A percentile compares a stretch with the other conserved stretches of the same genome.
These are phyloP conservation scores for Ophiocordyceps camponoti-saundersi DNA, from an alignment of 2,329 filamentous ascomycete species.

Conservation along the genomic window DNA sequence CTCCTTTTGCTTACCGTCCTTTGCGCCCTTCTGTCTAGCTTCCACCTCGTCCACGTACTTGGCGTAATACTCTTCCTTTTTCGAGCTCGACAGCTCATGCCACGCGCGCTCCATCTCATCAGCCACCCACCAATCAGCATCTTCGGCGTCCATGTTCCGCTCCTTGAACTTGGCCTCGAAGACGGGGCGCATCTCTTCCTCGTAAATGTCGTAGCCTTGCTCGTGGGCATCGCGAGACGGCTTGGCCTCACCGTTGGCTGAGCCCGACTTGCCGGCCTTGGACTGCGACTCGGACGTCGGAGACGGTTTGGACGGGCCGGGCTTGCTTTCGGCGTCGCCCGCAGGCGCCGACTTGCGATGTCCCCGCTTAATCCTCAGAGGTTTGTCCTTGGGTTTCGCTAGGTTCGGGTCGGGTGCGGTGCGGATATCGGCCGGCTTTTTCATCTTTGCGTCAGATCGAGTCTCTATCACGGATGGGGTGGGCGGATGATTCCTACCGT, in stretches of 20 bases:
- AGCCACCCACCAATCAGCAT: slow-evolving; percentile 7
- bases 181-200: slow-evolving; percentile 27
- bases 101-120: slow-evolving; percentile 37
- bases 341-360: slow-evolving; percentile 42
- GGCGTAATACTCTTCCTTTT: slow-evolving; percentile 30
- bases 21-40: slow-evolving; percentile 9
- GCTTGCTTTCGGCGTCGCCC: slow-evolving; percentile 23
- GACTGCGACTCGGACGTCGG: slow-evolving; percentile 30
- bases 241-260: slow-evolving; percentile 23
- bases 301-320: slow-evolving; percentile 22
- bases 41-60: slow-evolving; percentile 11
- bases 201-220: slow-evolving; percentile 36
- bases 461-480: slow-evolving; percentile 6
- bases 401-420: slow-evolving; percentile 18
- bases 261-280: slow-evolving; percentile 8
- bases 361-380: slow-evolving; percentile 55
- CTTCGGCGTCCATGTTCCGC: slow-evolving; percentile 19
- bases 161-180: slow-evolving; percentile 28
- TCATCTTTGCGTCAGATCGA: slow-evolving; percentile 12
- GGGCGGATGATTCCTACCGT: slow-evolving; percentile 35
- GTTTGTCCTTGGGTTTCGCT: slow-evolving; percentile 58
- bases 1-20: slow-evolving; percentile 4
- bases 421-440: slow-evolving; percentile 13
- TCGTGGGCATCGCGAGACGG: slow-evolving; percentile 24
- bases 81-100: slow-evolving; percentile 31